Evolutionary conservation across 176 grass and related monocot species (phyloP), one percentile per base, ranked within the genome.

Genomic region (Melocanna baccifera): DNA sequence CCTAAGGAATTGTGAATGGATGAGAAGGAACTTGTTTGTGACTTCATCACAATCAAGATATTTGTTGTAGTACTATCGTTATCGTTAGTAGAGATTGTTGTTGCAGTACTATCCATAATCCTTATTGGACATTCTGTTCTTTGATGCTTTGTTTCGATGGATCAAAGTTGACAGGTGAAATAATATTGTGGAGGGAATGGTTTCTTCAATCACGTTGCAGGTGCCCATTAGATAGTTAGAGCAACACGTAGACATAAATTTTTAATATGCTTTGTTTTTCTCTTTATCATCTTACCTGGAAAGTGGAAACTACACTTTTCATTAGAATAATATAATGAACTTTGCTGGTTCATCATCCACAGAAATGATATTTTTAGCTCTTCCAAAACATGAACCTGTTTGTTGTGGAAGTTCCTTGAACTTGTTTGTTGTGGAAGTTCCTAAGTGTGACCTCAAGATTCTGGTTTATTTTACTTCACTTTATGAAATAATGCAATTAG

Each of bases 1-100:
- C 61, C 47, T 37, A 39, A 20, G 12, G 59, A 74, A 68, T 28
- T 75, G 59, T 73, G 69, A 80, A 68, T 62, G 73, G 41, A 62
- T 70, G 22, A 73, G 52, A 40, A 37, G n/a, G n/a, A n/a, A n/a
- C n/a, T n/a, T n/a, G n/a, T n/a, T 19, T 84, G 28, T 80, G 37
- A 67, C 61, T 73, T 64, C 46, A 22, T 78, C 15, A 25, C 12
- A 22, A 51, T 25, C 64, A 56, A 40, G 32, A 36, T 32, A 28
- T 32, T 64, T 67, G 62, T 67, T 34, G 58, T 51, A 36, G 50
- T 73, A 30, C 13, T 19, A 3, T 20, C 15, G 72, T 39, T 37
- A 29, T 53, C 47, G 7, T 32, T 52, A 32, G 26, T 11, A 4
- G 25, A 66, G 42, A 30, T 50, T 12, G n/a, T 34, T 47, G 58